Evolutionary conservation across 257 asterid species (phyloP).

Genomic region (Capsicum rhomboideum): DNA sequence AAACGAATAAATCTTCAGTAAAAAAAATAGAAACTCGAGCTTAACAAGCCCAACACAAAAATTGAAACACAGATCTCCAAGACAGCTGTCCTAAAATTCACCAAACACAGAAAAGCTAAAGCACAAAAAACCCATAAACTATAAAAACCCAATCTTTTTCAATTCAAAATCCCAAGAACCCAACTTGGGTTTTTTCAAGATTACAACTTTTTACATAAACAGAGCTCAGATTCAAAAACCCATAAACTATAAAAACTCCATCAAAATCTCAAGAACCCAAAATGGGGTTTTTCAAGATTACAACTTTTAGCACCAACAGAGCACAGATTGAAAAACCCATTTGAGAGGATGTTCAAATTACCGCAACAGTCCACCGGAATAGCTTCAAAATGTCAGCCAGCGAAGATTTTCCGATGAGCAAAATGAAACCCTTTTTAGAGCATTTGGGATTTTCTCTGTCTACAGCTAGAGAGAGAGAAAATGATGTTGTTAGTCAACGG

Average conservation of each 20-base stretch:
- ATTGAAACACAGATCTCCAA: conserved; percentile 12
- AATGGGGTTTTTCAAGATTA: not conserved
- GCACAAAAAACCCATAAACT: not conserved
- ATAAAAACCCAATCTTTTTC: not conserved
- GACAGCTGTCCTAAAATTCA: not conserved
- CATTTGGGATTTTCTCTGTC: not conserved
- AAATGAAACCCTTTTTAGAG: not conserved
- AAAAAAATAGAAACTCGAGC: not conserved
- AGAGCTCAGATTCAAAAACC: not conserved
- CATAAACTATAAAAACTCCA: not conserved
- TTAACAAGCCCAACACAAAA: not conserved
- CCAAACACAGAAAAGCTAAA: not conserved
- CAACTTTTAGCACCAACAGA: conserved; percentile 5
- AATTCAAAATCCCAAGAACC: too few relatives aligned
- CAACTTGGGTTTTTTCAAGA: too few relatives aligned
- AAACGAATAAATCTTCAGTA: not conserved
- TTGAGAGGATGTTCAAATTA: conserved; percentile 6
- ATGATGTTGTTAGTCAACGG: conserved; percentile 43
- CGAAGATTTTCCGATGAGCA: not conserved
- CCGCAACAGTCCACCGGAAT: conserved; percentile 23
- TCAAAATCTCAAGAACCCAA: conserved; percentile 4
- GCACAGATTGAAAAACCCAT: conserved; percentile 18
- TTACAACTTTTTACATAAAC: too few relatives aligned
- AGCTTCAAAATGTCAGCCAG: conserved; percentile 2
- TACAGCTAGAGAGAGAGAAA: not conserved